A percentile compares a stretch with the other conserved stretches of the same genome.
Evolutionary conservation across 306 rosid species (phyloP).

Genomic region (Vigna trinervia): DNA sequence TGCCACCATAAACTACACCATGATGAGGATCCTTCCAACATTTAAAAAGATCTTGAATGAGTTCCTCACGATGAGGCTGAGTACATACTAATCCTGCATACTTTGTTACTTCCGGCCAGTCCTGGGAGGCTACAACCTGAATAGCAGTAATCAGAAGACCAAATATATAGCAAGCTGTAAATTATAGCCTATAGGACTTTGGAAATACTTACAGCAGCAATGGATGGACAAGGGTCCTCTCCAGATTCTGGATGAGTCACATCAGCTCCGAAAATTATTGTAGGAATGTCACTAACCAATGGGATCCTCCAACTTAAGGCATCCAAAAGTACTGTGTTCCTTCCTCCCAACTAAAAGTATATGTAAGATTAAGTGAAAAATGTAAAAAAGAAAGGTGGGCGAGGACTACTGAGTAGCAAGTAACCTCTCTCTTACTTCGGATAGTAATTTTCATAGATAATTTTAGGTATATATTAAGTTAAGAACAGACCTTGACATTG

Average conservation of each 20-base stretch:
- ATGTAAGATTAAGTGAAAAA: conserved; percentile 17
- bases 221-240: conserved; percentile 76
- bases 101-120: conserved; percentile 88
- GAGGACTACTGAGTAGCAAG: not conserved
- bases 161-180: conserved; percentile 17
- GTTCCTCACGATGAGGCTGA: conserved; percentile 82
- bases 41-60: conserved; percentile 78
- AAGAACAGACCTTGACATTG: conserved; percentile 62
- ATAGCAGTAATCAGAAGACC: conserved; percentile 38
- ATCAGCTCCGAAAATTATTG: conserved; percentile 85
- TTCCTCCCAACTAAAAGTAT: conserved; percentile 69
- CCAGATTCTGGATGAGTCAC: conserved; percentile 79
- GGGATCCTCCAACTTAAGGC: conserved; percentile 76
- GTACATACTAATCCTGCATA: conserved; percentile 84
- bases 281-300: conserved; percentile 81
- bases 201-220: conserved; percentile 69
- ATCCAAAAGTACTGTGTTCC: conserved; percentile 82
- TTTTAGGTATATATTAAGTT: conserved; percentile 7
- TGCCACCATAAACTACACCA: conserved; percentile 79
- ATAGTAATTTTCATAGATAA: conserved; percentile 16
- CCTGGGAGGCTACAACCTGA: conserved; percentile 90
- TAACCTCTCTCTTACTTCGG: not conserved
- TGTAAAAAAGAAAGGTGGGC: not conserved
- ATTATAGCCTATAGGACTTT: not conserved
- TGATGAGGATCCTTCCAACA: conserved; percentile 78